phyloP scores from a whole-genome alignment of 371 early-diverging fungal species.

The Fennellomyces sp. region DNA sequence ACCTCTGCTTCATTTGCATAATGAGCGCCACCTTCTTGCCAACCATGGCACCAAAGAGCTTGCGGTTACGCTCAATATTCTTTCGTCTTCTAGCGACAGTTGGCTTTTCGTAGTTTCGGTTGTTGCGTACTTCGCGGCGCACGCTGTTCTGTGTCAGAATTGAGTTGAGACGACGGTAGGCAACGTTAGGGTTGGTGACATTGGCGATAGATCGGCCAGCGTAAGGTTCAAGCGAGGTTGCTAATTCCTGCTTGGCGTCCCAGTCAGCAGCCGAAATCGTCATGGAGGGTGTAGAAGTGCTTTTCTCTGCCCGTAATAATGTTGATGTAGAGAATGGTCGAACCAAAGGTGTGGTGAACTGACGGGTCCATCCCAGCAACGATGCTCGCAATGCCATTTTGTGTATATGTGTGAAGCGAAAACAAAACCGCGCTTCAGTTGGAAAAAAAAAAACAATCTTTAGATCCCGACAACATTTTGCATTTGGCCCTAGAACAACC shows the following conservation, averaged over 20 bases:
- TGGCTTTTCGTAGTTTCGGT: conserved; percentile 60
- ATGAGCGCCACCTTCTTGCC: conserved; percentile 60
- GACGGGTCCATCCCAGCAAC: conserved; percentile 11
- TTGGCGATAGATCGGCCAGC: conserved; percentile 51
- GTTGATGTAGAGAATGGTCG: conserved; percentile 9
- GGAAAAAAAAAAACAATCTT: neutral
- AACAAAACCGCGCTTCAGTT: neutral
- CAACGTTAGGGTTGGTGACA: conserved; percentile 36
- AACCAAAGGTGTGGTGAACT: neutral
- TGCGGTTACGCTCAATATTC: conserved; percentile 50
- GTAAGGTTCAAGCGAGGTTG: conserved; percentile 32
- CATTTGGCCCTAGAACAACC: too few species aligned
- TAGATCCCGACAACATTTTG: too few species aligned
- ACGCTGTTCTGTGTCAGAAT: conserved; percentile 52
- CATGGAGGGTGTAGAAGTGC: neutral
- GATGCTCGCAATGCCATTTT: conserved; percentile 16
- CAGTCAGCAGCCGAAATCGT: conserved; percentile 1
- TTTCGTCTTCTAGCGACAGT: conserved; percentile 54
- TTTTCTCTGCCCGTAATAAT: neutral
- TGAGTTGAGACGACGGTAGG: conserved; percentile 45
- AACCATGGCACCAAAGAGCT: conserved; percentile 55
- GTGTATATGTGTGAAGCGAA: neutral
- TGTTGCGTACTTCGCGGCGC: conserved; percentile 44
- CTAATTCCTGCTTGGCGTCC: conserved; percentile 1
- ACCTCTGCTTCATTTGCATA: conserved; percentile 67